phyloP scores from a whole-genome alignment of 1,284 basidiomycete species.

The Leccinum angustisporum region DNA sequence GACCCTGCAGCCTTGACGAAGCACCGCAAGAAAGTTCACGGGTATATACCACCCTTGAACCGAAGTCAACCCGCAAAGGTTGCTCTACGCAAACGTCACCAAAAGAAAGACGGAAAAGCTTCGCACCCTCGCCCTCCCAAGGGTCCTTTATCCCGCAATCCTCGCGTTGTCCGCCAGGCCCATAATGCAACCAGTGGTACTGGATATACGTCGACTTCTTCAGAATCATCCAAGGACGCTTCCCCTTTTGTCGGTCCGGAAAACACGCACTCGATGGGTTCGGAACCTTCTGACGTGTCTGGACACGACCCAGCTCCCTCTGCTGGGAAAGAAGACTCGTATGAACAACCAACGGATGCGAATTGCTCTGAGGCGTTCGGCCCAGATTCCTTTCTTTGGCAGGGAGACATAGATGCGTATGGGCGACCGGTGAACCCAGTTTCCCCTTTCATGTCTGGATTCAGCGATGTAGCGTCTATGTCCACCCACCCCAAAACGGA shows the following conservation, averaged over 20 bases:
- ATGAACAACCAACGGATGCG: neutral
- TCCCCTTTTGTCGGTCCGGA: neutral
- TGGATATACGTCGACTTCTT: neutral
- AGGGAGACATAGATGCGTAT: neutral
- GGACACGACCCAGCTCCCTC: neutral
- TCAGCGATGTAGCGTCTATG: neutral
- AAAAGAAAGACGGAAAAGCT: neutral
- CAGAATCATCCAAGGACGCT: neutral
- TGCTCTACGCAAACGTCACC: neutral
- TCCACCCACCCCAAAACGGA: constrained; percentile 1
- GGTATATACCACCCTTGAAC: constrained; percentile 16
- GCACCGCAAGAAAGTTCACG: constrained; percentile 29
- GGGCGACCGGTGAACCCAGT: neutral
- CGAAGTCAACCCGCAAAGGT: constrained; percentile 8
- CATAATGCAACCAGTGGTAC: neutral
- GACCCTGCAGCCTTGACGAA: constrained; percentile 32
- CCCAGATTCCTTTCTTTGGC: neutral
- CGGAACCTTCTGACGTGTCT: neutral
- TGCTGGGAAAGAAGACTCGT: neutral
- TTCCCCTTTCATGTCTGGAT: neutral
- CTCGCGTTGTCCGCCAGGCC: neutral
- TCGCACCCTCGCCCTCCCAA: neutral
- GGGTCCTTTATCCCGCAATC: neutral
- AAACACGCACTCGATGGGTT: neutral
- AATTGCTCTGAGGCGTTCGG: neutral